Evolutionary conservation across 306 rosid genomes (phyloP).

Genomic region (Dryas octopetala): DNA sequence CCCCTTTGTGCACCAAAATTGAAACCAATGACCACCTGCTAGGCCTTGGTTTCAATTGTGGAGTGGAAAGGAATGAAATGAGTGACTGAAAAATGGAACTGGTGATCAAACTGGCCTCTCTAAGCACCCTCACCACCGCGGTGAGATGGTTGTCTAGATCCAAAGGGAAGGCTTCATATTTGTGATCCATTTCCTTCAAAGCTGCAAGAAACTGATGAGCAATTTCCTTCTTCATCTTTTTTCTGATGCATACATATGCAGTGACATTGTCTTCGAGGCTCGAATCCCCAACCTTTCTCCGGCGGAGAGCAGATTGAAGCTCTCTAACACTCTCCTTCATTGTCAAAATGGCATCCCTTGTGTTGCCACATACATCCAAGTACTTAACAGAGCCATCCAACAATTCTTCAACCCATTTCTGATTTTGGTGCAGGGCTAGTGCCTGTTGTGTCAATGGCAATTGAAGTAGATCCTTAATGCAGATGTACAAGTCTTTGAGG

Average conservation of each 20-base stretch:
- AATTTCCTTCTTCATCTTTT: slow-evolving; percentile 43
- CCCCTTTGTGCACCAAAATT: slow-evolving; percentile 47
- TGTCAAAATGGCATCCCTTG: slow-evolving; percentile 43
- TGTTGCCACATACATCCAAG: slow-evolving; percentile 53
- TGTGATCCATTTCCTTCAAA: slow-evolving; percentile 43
- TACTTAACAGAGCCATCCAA: slow-evolving; percentile 49
- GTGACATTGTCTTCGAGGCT: slow-evolving; percentile 34
- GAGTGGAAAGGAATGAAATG: slow-evolving; percentile 46
- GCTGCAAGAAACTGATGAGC: slow-evolving; percentile 36
- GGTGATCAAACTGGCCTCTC: slow-evolving; percentile 56
- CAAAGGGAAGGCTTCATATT: slow-evolving; percentile 22
- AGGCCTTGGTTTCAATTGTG: slow-evolving; percentile 44
- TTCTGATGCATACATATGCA: slow-evolving; percentile 43
- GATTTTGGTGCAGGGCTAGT: slow-evolving; percentile 41
- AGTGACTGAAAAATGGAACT: slow-evolving; percentile 48
- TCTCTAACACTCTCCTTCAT: slow-evolving; percentile 45
- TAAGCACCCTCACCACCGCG: slow-evolving; percentile 54
- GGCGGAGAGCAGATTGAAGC: slow-evolving; percentile 60
- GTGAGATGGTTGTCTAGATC: slow-evolving; percentile 41
- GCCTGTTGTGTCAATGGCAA: slow-evolving; percentile 56
- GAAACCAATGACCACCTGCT: slow-evolving; percentile 70
- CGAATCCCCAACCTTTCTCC: slow-evolving; percentile 51
- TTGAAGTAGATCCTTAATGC: slow-evolving; percentile 53
- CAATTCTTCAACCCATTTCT: slow-evolving; percentile 63
- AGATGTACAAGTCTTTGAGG: slow-evolving; percentile 44